Percentiles rank a stretch among this genome's conserved stretches.
phyloP scores from a whole-genome alignment of 176 grass and related monocot species.

The Eremochloa ophiuroides region DNA sequence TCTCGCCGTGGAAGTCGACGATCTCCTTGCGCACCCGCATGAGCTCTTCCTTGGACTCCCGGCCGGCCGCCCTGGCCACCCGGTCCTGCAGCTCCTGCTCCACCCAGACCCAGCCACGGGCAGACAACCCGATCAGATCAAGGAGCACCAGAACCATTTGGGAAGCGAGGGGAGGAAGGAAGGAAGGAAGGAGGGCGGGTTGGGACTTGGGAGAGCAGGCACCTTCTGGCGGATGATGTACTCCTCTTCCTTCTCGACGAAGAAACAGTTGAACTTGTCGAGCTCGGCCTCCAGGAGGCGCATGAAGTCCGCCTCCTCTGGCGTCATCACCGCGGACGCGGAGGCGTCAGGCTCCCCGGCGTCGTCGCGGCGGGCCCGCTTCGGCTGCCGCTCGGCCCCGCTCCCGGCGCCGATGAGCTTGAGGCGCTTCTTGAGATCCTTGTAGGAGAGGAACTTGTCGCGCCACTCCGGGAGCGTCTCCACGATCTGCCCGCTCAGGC shows the following conservation, averaged over 20 bases:
- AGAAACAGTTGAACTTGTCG: conserved; percentile 91
- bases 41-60: conserved; percentile 68
- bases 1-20: conserved; percentile 95
- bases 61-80: conserved; percentile 45
- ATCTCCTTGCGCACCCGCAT: conserved; percentile 94
- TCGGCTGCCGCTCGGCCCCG: conserved; percentile 38
- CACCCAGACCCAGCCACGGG: not conserved
- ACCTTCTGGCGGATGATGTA: conserved; percentile 99
- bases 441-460: conserved; percentile 96
- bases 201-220: not conserved
- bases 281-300: conserved; percentile 80
- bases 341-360: conserved; percentile 7
- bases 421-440: conserved; percentile 93
- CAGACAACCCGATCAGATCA: conserved; percentile 23
- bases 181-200: not conserved
- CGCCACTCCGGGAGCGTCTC: conserved; percentile 98
- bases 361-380: conserved; percentile 42
- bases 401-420: conserved; percentile 48
- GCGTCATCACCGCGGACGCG: conserved; percentile 29
- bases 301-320: conserved; percentile 74
- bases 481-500: conserved; percentile 89
- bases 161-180: not conserved
- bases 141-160: not conserved
- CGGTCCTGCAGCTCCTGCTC: conserved; percentile 84
- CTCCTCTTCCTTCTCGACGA: conserved; percentile 95